Evolutionary conservation across 2,329 filamentous ascomycete species (phyloP), one percentile per base, ranked within the genome.

Genomic region (Trichoderma citrinoviride): DNA sequence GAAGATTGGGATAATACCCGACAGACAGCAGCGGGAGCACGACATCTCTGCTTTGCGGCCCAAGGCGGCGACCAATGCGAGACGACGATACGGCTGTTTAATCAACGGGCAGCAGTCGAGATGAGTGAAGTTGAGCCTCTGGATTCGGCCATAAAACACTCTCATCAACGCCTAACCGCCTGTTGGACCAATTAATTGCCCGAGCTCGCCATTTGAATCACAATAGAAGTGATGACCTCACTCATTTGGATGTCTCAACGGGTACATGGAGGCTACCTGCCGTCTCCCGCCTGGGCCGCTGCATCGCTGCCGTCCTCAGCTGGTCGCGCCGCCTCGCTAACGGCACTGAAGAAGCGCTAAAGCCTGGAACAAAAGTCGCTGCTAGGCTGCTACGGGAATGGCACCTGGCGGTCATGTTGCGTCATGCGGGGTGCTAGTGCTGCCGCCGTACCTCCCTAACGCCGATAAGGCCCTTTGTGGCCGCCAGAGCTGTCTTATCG

Each of bases 361-460:
- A 25, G 40, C 19, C 49, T 41, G 25, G 19, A 53, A 49, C 25
- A 54, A 37, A 7, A 41, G 58, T 14, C 37, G 58, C 40, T 54
- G 47, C 58, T 61, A 61, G 23, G 46, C 58, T 62, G 58, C 57
- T 43, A 50, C 37, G 14, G 57, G 44, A 50, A 61, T 29, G 57
- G 57, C 47, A 52, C 37, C 21, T 50, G 46, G 57, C 37, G n/a
- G 40, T 25, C 47, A 19, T 62, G 64, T 52, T 56, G 47, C 64
- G 49, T 50, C 64, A 66, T 66, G 64, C 64, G 64, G 64, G 64
- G 64, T 63, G 47, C 58, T 47, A 50, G 47, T 33, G 61, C 25
- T 44, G 29, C 7, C 10, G 49, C 50, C 25, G 64, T 66, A 66
- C 33, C 50, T 50, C 52, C 29, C 25, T 66, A 66, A 66, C 64